Conservation (phyloP, 352 stramenopile species). For the Halophytophthora polymorphica region DNA sequence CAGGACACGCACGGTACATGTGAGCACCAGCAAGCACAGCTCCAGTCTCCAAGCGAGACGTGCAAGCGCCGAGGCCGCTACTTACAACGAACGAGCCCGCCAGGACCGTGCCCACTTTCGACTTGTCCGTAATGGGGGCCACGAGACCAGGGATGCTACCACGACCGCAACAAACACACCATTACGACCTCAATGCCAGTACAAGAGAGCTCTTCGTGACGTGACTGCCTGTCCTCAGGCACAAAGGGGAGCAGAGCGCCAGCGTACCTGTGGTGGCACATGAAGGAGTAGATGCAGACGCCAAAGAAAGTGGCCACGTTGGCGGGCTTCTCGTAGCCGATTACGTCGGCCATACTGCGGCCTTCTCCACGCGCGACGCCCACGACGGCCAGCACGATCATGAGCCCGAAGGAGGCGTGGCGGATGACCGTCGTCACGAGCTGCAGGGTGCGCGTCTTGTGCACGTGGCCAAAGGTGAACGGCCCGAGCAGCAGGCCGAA, state of each 20-base stretch:
- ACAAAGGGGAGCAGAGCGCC: background rate
- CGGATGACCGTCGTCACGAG: conserved; percentile 79
- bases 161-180: conserved; percentile 1
- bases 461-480: conserved; percentile 79
- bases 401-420: conserved; percentile 79
- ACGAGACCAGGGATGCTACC: conserved; percentile 77
- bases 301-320: conserved; percentile 84
- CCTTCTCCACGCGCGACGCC: conserved; percentile 68
- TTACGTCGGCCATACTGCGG: conserved; percentile 54
- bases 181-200: background rate
- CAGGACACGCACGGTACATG: conserved; percentile 4
- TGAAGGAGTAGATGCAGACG: conserved; percentile 90
- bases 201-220: background rate
- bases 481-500: conserved; percentile 73
- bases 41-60: background rate
- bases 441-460: conserved; percentile 81
- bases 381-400: conserved; percentile 75
- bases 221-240: too few species aligned
- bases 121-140: conserved; percentile 79
- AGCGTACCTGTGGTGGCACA: conserved; percentile 86
- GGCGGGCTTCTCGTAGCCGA: conserved; percentile 67
- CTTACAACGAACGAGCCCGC: conserved; percentile 65
- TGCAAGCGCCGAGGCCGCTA: background rate
- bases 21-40: conserved; percentile 5
- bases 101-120: conserved; percentile 64